Evolutionary conservation across 2,329 filamentous ascomycete species (phyloP).

Genomic region (Acephala macrosclerotiorum): DNA sequence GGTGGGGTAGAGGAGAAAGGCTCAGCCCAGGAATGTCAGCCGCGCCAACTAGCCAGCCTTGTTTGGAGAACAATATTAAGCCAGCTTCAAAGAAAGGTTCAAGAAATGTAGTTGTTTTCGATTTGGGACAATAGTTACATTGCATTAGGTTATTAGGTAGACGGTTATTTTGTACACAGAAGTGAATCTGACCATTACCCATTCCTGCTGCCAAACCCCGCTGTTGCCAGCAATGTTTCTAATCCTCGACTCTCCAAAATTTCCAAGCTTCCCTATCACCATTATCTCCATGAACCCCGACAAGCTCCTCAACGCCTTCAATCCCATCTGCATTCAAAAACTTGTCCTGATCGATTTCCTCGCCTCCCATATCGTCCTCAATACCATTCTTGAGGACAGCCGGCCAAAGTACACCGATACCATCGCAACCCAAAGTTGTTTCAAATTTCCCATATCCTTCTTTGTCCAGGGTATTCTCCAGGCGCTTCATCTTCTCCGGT

Average conservation of each 20-base stretch:
- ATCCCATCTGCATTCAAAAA: constrained; percentile 85
- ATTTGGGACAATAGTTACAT: neutral
- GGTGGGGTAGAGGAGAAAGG: constrained; percentile 29
- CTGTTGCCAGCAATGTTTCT: constrained; percentile 36
- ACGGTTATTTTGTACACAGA: constrained; percentile 23
- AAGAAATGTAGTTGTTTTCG: constrained; percentile 4
- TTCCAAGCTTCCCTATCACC: constrained; percentile 84
- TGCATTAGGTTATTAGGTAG: constrained; percentile 18
- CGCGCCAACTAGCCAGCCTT: constrained; percentile 28
- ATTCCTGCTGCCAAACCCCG: constrained; percentile 8
- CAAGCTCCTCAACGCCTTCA: constrained; percentile 85
- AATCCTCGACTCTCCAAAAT: constrained; percentile 75
- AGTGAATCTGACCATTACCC: constrained; percentile 2
- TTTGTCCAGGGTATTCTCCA: constrained; percentile 70
- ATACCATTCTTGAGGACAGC: constrained; percentile 87
- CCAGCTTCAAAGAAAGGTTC: constrained; percentile 8
- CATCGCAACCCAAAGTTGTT: constrained; percentile 90
- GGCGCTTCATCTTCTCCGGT: constrained; percentile 60
- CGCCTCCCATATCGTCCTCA: constrained; percentile 79
- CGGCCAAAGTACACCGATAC: constrained; percentile 93
- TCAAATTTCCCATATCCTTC: constrained; percentile 87
- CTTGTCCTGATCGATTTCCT: constrained; percentile 91
- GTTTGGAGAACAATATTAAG: constrained; percentile 34
- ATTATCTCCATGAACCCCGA: constrained; percentile 75
- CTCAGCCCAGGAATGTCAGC: constrained; percentile 31